Percentiles rank a stretch among this genome's conserved stretches.
Evolutionary conservation across 139 green algal genomes (phyloP).

Genomic region (Tetradesmus obliquus): DNA sequence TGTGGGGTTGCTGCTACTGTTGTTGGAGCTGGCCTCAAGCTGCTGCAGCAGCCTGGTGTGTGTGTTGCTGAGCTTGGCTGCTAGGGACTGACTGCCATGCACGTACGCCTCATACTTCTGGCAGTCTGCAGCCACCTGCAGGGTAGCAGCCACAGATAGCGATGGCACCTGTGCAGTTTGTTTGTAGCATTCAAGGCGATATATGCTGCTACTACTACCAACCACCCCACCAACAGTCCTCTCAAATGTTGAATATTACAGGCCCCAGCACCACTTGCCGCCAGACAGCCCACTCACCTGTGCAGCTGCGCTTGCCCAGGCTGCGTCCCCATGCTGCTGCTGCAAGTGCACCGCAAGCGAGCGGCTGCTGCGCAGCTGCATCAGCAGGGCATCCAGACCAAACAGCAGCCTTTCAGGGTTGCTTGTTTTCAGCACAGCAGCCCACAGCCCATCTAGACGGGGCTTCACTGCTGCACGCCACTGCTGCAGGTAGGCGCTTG

Average conservation of each 20-base stretch:
- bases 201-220: no score
- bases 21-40: neutral
- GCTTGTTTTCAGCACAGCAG: neutral
- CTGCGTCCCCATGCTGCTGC: conserved; percentile 25
- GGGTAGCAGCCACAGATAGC: no score
- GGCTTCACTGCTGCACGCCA: neutral
- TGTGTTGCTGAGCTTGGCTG: neutral
- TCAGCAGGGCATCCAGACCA: conserved; percentile 9
- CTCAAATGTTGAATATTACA: no score
- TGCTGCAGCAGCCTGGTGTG: neutral
- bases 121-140: conserved; percentile 23
- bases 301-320: neutral
- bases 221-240: no score
- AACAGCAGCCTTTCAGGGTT: neutral
- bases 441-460: neutral
- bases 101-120: conserved; percentile 10
- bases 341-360: conserved; percentile 17
- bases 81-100: neutral
- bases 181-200: no score
- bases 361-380: conserved; percentile 18
- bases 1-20: neutral
- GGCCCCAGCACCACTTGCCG: no score
- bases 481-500: neutral
- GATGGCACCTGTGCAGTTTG: no score
- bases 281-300: neutral